These are phyloP conservation scores for Exophiala aquamarina DNA, from an alignment of 2,329 filamentous ascomycete species.

Conservation along the genomic window DNA sequence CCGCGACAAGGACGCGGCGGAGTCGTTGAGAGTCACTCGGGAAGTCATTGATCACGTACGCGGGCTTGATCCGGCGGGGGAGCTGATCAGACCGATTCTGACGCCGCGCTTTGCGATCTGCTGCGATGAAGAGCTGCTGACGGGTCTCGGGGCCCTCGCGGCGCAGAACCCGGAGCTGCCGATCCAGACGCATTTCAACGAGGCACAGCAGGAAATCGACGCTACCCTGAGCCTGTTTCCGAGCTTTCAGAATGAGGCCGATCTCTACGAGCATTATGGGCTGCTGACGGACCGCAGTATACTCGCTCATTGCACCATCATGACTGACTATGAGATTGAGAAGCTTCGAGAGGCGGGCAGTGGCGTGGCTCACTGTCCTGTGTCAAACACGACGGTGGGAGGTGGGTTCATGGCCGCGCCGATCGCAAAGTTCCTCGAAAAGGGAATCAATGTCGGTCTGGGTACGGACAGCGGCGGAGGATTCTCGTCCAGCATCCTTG, in stretches of 20 bases:
- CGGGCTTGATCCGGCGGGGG: constrained; percentile 42
- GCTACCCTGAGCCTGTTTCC: constrained; percentile 55
- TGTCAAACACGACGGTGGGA: constrained; percentile 59
- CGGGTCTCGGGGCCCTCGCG: constrained; percentile 54
- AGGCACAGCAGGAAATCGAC: constrained; percentile 57
- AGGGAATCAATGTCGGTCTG: constrained; percentile 59
- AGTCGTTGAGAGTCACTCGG: constrained; percentile 24
- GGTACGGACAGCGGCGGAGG: constrained; percentile 62
- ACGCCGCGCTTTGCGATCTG: constrained; percentile 60
- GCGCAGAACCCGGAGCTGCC: constrained; percentile 45
- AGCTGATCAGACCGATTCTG: constrained; percentile 47
- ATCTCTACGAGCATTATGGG: constrained; percentile 56
- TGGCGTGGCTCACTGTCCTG: constrained; percentile 61
- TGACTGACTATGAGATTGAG: constrained; percentile 53
- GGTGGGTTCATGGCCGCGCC: constrained; percentile 62
- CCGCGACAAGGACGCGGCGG: constrained; percentile 27
- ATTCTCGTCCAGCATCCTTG: constrained; percentile 57
- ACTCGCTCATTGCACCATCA: constrained; percentile 63
- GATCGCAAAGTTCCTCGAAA: constrained; percentile 51
- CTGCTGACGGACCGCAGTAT: constrained; percentile 55
- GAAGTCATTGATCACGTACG: constrained; percentile 40
- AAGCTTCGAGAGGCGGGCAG: constrained; percentile 46
- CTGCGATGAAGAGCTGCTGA: constrained; percentile 53
- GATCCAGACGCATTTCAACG: constrained; percentile 66
- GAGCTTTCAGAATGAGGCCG: constrained; percentile 53